These are phyloP conservation scores for Austropuccinia psidii DNA, from an alignment of 1,284 basidiomycete species.

Conservation along the genomic window DNA sequence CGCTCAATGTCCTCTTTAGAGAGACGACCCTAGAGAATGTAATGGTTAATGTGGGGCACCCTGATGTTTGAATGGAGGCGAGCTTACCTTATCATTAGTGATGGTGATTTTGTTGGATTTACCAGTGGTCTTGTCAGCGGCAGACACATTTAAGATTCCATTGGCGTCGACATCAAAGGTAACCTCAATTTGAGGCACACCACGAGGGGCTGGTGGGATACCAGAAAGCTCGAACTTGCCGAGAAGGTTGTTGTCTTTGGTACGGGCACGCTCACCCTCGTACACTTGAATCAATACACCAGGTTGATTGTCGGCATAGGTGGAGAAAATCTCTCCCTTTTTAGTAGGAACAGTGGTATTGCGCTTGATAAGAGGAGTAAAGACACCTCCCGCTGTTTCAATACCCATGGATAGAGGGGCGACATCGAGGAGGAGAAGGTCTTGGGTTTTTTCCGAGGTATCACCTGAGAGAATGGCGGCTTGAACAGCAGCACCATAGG, in stretches of 20 bases:
- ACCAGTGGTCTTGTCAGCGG: slow-evolving; percentile 94
- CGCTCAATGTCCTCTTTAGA: slow-evolving; percentile 98
- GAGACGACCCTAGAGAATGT: slow-evolving; percentile 62
- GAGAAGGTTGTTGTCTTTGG: slow-evolving; percentile 99
- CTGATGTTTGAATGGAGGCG: neutral
- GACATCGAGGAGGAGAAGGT: slow-evolving; percentile 93
- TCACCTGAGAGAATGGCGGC: slow-evolving; percentile 96
- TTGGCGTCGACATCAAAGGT: slow-evolving; percentile 78
- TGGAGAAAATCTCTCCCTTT: slow-evolving; percentile 98
- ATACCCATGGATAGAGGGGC: slow-evolving; percentile 78
- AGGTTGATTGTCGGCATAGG: slow-evolving; percentile 98
- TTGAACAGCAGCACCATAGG: slow-evolving; percentile 98
- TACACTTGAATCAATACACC: slow-evolving; percentile 98
- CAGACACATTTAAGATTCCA: slow-evolving; percentile 93
- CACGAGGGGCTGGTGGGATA: slow-evolving; percentile 95
- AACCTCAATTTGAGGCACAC: slow-evolving; percentile 93
- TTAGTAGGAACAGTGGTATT: slow-evolving; percentile 99
- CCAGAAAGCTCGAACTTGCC: slow-evolving; percentile 98
- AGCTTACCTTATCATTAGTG: slow-evolving; percentile 83
- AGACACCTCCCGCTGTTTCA: slow-evolving; percentile 97
- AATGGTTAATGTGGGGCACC: slow-evolving; percentile 35
- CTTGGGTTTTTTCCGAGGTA: slow-evolving; percentile 95
- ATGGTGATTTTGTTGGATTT: slow-evolving; percentile 79
- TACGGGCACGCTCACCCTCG: slow-evolving; percentile 98
- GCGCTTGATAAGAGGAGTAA: slow-evolving; percentile 93